Conservation (phyloP, 2,329 filamentous ascomycete species). For the Fusarium denticulatum region DNA sequence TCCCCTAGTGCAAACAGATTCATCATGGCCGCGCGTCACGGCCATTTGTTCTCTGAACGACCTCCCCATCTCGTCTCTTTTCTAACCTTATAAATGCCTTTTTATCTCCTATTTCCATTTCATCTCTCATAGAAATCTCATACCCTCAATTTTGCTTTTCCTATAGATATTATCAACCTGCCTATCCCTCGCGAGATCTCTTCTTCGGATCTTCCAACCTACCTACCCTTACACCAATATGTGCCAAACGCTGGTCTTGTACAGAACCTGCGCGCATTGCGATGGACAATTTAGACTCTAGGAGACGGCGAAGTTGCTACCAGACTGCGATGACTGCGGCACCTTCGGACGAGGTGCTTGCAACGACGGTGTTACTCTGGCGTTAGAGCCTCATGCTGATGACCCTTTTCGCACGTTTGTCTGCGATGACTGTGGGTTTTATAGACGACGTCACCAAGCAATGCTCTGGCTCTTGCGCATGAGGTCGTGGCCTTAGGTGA, state of each 20-base stretch:
- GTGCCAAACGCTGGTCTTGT: slow-evolving; percentile 33
- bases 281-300: slow-evolving; percentile 24
- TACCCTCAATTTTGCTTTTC: neutral
- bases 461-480: slow-evolving; percentile 18
- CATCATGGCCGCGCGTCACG: neutral
- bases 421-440: slow-evolving; percentile 14
- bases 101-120: neutral
- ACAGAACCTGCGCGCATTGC: slow-evolving; percentile 34
- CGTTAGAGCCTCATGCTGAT: slow-evolving; percentile 19
- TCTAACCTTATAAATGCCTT: neutral
- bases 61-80: neutral
- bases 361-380: slow-evolving; percentile 26
- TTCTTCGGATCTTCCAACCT: neutral
- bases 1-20: neutral
- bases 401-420: slow-evolving; percentile 24
- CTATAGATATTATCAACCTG: neutral
- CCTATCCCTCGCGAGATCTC: neutral
- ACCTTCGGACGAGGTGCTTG: slow-evolving; percentile 29
- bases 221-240: neutral
- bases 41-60: neutral
- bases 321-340: slow-evolving; percentile 34
- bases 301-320: slow-evolving; percentile 32
- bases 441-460: slow-evolving; percentile 10
- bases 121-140: neutral
- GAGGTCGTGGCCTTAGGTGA: slow-evolving; percentile 10